These are phyloP conservation scores for Talaromyces adpressus DNA, from an alignment of 495 filamentous ascomycete species.

Conservation along the genomic window DNA sequence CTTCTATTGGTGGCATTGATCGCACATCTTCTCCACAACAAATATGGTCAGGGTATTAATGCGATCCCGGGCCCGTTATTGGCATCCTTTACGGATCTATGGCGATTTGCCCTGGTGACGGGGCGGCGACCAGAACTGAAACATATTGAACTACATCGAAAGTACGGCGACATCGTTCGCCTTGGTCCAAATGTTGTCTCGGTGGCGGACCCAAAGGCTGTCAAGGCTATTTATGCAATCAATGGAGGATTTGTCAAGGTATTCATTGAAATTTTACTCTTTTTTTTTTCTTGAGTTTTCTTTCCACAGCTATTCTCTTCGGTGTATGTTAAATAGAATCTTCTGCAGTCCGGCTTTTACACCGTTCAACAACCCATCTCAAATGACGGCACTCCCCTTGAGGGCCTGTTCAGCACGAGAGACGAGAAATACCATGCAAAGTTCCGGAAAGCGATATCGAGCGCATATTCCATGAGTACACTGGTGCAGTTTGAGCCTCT, in stretches of 20 bases:
- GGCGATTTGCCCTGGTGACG: conserved; percentile 62
- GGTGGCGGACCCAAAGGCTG: conserved; percentile 57
- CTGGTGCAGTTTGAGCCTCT: conserved; percentile 70
- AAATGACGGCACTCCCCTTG: conserved; percentile 55
- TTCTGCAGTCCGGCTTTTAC: conserved; percentile 59
- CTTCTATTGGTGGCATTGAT: too few species aligned
- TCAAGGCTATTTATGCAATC: conserved; percentile 71
- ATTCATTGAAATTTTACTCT: background rate
- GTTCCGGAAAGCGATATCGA: conserved; percentile 62
- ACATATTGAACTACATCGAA: conserved; percentile 57
- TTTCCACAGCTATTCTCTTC: too few species aligned
- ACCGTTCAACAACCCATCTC: conserved; percentile 60
- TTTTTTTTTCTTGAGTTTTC: too few species aligned
- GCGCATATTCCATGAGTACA: conserved; percentile 66
- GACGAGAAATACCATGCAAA: conserved; percentile 68
- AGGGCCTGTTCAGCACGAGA: conserved; percentile 71
- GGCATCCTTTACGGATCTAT: conserved; percentile 60
- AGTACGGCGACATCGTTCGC: conserved; percentile 66
- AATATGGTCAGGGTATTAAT: too few species aligned
- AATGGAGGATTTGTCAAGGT: conserved; percentile 81
- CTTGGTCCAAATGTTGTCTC: conserved; percentile 62
- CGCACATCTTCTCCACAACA: too few species aligned
- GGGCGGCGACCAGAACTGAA: conserved; percentile 55
- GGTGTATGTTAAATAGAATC: background rate
- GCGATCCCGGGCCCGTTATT: conserved; percentile 62